A percentile compares a stretch with the other conserved stretches of the same genome.
Conservation (phyloP, 805 yeast genomes). For the Kodamaea hsintzibuensis region DNA sequence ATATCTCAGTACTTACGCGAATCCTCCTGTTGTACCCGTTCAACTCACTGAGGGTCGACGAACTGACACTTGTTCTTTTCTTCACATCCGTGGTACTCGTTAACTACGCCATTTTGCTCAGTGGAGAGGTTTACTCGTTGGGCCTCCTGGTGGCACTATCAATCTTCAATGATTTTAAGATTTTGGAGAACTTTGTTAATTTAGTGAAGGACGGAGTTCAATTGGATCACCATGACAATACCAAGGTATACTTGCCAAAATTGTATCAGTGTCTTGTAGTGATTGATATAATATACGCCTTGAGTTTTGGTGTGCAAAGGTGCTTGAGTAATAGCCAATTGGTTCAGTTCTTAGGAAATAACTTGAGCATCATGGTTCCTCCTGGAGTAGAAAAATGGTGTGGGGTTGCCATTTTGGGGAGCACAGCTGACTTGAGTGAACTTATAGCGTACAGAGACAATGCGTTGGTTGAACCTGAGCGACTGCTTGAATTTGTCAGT, state of each 20-base stretch:
- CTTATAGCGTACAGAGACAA: conserved; percentile 14
- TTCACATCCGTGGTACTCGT: conserved; percentile 36
- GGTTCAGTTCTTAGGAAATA: conserved; percentile 11
- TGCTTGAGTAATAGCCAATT: conserved; percentile 8
- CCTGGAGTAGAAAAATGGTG: conserved; percentile 9
- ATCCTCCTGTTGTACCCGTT: conserved; percentile 39
- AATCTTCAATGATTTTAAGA: conserved; percentile 58
- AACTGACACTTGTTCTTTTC: conserved; percentile 27
- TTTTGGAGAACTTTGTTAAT: conserved; percentile 46
- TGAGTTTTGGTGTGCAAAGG: conserved; percentile 51
- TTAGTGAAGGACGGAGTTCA: conserved; percentile 30
- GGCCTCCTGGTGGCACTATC: conserved; percentile 54
- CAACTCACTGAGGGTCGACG: conserved; percentile 24
- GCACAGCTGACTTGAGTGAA: conserved; percentile 22
- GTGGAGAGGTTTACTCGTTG: conserved; percentile 61
- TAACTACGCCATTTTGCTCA: conserved; percentile 57
- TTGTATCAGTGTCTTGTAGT: conserved; percentile 49
- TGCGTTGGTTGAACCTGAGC: not conserved
- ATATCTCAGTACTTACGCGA: conserved; percentile 35
- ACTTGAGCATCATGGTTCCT: conserved; percentile 20
- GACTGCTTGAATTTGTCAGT: not conserved
- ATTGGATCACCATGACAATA: conserved; percentile 22
- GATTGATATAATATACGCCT: conserved; percentile 52
- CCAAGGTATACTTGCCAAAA: conserved; percentile 37
- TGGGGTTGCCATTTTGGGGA: conserved; percentile 16